Conservation (phyloP, 768 basidiomycete genomes). For the Cystofilobasidium capitatum region DNA sequence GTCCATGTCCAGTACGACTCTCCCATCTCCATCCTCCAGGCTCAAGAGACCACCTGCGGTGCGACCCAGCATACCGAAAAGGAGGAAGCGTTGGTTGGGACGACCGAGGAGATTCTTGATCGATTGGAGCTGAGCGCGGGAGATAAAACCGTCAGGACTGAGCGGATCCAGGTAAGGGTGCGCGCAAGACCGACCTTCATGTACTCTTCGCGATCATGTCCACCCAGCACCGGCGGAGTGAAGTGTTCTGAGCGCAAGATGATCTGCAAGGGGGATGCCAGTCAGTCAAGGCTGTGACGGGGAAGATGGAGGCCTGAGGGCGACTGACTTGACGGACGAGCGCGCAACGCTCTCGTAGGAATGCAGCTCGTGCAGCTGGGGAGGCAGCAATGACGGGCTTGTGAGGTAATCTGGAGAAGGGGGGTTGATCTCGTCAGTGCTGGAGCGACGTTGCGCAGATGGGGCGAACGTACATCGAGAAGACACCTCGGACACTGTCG, state of each 20-base stretch:
- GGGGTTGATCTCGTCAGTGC: background rate
- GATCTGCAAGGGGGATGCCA: slow-evolving; percentile 40
- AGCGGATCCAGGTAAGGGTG: background rate
- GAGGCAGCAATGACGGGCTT: slow-evolving; percentile 67
- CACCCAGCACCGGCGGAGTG: slow-evolving; percentile 85
- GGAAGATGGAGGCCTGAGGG: background rate
- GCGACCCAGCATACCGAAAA: slow-evolving; percentile 84
- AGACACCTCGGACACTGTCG: slow-evolving; percentile 76
- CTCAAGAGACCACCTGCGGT: slow-evolving; percentile 83
- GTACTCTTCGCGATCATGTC: slow-evolving; percentile 72
- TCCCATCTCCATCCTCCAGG: slow-evolving; percentile 86
- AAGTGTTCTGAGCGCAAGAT: slow-evolving; percentile 94
- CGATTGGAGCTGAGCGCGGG: slow-evolving; percentile 77
- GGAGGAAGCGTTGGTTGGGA: slow-evolving; percentile 75
- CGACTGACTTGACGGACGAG: slow-evolving; percentile 69
- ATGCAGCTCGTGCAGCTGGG: slow-evolving; percentile 67
- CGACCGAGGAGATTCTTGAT: slow-evolving; percentile 92
- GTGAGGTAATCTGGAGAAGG: slow-evolving; percentile 42
- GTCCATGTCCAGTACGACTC: slow-evolving; percentile 76
- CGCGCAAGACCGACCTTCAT: slow-evolving; percentile 57
- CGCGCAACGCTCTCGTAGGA: slow-evolving; percentile 73
- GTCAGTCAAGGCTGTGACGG: background rate
- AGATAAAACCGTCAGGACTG: background rate
- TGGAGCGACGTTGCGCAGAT: background rate
- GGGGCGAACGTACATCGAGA: slow-evolving; percentile 54